Conservation (phyloP, 2,329 filamentous ascomycete species). For the Colletotrichum somersetense region DNA sequence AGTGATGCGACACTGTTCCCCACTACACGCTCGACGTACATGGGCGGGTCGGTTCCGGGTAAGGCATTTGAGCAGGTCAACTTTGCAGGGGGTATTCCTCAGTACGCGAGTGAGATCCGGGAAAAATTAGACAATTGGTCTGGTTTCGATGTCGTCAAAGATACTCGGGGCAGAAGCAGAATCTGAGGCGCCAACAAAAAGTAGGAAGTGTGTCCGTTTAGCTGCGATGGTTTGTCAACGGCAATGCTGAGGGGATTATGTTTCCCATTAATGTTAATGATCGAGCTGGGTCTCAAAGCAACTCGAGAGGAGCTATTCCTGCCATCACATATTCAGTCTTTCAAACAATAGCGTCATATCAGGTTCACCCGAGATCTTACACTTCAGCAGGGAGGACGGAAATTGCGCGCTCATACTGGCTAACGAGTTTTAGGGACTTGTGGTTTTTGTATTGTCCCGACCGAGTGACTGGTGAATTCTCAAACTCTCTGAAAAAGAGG, state of each 20-base stretch:
- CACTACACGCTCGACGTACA: slow-evolving; percentile 63
- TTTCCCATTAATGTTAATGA: background rate
- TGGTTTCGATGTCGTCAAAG: slow-evolving; percentile 51
- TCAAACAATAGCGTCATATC: background rate
- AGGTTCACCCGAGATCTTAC: background rate
- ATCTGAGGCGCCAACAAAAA: background rate
- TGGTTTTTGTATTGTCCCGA: too few relatives aligned
- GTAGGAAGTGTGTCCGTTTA: background rate
- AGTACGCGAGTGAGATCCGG: slow-evolving; percentile 51
- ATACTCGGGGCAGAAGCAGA: slow-evolving; percentile 14
- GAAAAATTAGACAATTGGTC: slow-evolving; percentile 51
- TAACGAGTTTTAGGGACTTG: background rate
- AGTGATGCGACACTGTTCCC: slow-evolving; percentile 63
- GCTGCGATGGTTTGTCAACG: too few relatives aligned
- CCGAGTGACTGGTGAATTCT: background rate
- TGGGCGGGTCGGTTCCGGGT: slow-evolving; percentile 67
- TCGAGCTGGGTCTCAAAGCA: background rate
- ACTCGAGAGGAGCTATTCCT: too few relatives aligned
- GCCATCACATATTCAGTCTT: background rate
- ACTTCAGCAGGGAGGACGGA: too few relatives aligned
- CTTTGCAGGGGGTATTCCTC: slow-evolving; percentile 58
- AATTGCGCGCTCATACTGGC: background rate
- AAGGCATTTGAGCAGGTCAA: slow-evolving; percentile 53
- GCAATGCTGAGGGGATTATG: background rate
- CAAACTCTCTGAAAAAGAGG: background rate